Evolutionary conservation across 2,329 filamentous ascomycete species (phyloP).

Genomic region (Cladosporium sp.): DNA sequence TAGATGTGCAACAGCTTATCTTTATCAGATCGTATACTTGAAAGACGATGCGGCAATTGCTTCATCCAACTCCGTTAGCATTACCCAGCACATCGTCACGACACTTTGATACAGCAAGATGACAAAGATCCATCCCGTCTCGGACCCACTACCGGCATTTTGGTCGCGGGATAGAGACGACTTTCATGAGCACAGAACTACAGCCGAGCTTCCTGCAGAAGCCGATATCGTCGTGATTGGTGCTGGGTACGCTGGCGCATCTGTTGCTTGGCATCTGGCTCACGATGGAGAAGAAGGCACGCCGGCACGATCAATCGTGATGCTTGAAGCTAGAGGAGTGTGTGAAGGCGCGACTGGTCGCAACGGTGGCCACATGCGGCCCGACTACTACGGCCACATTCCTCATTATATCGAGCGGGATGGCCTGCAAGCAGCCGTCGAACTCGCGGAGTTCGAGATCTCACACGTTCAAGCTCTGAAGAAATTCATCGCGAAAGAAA

Average conservation of each 20-base stretch:
- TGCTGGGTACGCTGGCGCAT: constrained; percentile 22
- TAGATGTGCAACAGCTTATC: no score
- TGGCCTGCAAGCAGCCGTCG: constrained; percentile 27
- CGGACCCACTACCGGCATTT: no score
- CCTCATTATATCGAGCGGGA: constrained; percentile 2
- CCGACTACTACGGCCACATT: background rate
- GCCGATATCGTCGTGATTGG: constrained; percentile 24
- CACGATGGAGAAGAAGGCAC: constrained; percentile 6
- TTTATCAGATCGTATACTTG: no score
- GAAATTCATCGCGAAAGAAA: constrained; percentile 32
- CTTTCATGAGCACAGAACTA: no score
- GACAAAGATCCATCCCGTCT: no score
- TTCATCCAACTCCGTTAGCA: no score
- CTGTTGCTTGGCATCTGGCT: constrained; percentile 21
- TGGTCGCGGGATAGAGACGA: no score
- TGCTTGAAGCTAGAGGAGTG: constrained; percentile 24
- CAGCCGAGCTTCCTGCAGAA: constrained; percentile 11
- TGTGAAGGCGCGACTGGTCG: constrained; percentile 26
- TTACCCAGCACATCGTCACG: no score
- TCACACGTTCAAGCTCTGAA: constrained; percentile 31
- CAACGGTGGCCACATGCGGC: constrained; percentile 14
- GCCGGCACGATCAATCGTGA: constrained; percentile 14
- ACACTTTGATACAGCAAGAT: no score
- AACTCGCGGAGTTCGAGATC: constrained; percentile 27
- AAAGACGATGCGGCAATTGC: no score